Percentiles rank a stretch among this genome's conserved stretches.
These are phyloP conservation scores for Chytriomyces sp. DNA, from an alignment of 192 early-diverging fungal genomes.

Conservation along the genomic window DNA sequence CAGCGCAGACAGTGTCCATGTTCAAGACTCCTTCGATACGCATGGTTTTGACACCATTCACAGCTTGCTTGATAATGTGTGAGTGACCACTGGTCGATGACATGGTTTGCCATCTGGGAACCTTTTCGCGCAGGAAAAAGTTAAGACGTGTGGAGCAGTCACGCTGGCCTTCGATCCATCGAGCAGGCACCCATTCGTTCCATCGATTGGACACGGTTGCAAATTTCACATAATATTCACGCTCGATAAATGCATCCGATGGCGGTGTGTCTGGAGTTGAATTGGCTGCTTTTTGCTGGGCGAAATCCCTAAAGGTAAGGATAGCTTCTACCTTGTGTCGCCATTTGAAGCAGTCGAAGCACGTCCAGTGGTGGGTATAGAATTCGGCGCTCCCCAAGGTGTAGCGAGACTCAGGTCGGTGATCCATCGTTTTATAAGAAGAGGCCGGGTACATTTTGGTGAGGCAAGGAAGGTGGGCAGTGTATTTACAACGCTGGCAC, in stretches of 20 bases:
- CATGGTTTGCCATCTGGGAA: constrained; percentile 16
- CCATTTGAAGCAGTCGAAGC: constrained; percentile 51
- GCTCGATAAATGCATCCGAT: not conserved
- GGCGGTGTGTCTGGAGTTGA: not conserved
- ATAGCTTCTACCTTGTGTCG: constrained; percentile 36
- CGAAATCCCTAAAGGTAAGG: constrained; percentile 41
- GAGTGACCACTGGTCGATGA: not conserved
- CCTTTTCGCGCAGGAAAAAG: constrained; percentile 37
- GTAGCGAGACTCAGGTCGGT: not conserved
- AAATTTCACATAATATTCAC: constrained; percentile 57
- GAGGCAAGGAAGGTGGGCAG: constrained; percentile 29
- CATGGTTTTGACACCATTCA: constrained; percentile 29
- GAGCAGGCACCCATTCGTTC: constrained; percentile 51
- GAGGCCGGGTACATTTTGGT: constrained; percentile 4
- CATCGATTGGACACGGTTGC: constrained; percentile 39
- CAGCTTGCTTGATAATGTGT: not conserved
- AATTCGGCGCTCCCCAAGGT: not conserved
- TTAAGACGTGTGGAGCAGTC: constrained; percentile 18
- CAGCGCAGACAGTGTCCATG: constrained; percentile 33
- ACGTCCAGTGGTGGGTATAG: constrained; percentile 37
- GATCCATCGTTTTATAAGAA: not conserved
- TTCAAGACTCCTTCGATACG: constrained; percentile 39
- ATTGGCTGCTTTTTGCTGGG: not conserved
- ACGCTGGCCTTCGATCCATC: constrained; percentile 44
- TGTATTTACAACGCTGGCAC: constrained; percentile 30